Evolutionary conservation across 768 basidiomycete species (phyloP).

Genomic region (Leccinum ochraceum): DNA sequence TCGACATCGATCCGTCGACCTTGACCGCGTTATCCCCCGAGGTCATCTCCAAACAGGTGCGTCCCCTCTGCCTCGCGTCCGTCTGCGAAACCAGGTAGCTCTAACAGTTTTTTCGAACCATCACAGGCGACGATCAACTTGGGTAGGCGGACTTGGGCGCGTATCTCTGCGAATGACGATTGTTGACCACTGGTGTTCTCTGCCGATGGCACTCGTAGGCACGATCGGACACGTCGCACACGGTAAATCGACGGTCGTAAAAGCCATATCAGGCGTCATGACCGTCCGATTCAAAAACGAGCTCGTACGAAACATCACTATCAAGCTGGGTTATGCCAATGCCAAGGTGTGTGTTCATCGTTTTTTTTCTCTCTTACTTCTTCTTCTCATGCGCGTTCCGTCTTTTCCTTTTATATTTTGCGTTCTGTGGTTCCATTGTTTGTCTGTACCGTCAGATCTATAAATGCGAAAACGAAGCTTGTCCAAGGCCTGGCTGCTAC

Average conservation of each 20-base stretch:
- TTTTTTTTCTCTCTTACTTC: neutral
- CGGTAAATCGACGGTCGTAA: constrained; percentile 95
- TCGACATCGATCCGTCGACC: constrained; percentile 79
- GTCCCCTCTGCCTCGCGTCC: constrained; percentile 21
- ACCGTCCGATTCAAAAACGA: constrained; percentile 99
- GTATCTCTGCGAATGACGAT: neutral
- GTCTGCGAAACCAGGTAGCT: neutral
- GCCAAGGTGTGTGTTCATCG: constrained; percentile 71
- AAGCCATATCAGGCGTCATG: constrained; percentile 98
- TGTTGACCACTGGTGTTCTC: neutral
- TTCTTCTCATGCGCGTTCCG: neutral
- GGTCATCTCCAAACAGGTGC: constrained; percentile 88
- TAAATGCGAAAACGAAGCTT: constrained; percentile 93
- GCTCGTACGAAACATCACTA: constrained; percentile 94
- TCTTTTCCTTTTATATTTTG: neutral
- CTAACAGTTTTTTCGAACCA: constrained; percentile 6
- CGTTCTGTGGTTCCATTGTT: neutral
- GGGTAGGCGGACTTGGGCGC: constrained; percentile 46
- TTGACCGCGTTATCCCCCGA: constrained; percentile 88
- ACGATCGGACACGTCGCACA: constrained; percentile 99
- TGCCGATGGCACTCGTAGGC: constrained; percentile 45
- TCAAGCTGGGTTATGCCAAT: constrained; percentile 93
- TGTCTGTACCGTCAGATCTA: constrained; percentile 70
- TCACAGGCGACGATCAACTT: constrained; percentile 89
- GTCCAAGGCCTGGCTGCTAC: constrained; percentile 62